Conservation (phyloP, 2,329 filamentous ascomycete genomes). For the Fusarium burgessii region DNA sequence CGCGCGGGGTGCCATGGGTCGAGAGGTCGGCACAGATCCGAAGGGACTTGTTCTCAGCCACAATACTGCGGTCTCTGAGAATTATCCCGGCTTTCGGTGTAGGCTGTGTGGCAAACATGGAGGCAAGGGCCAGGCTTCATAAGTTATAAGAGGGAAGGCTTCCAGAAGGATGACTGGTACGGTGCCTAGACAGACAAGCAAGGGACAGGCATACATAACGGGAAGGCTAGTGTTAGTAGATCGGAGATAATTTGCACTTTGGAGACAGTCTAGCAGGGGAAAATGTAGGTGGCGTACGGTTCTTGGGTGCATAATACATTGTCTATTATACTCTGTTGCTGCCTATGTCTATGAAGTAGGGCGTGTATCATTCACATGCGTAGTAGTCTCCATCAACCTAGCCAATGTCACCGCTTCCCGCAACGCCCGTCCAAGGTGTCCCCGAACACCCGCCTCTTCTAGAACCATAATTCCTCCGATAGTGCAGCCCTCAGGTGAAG, state of each 20-base stretch:
- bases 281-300: rapidly evolving
- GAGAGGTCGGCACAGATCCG: slow-evolving; percentile 41
- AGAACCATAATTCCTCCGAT: slow-evolving; percentile 70
- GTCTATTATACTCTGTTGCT: not conserved
- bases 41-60: slow-evolving; percentile 44
- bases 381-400: slow-evolving; percentile 53
- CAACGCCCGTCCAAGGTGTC: slow-evolving; percentile 55
- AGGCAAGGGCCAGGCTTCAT: slow-evolving; percentile 35
- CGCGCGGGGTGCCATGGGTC: slow-evolving; percentile 11
- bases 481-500: slow-evolving; percentile 70
- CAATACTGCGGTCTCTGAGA: slow-evolving; percentile 45
- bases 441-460: slow-evolving; percentile 67
- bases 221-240: not conserved
- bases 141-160: not conserved
- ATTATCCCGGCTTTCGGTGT: slow-evolving; percentile 51
- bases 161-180: rapidly evolving
- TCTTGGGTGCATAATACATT: not conserved
- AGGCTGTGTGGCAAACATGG: slow-evolving; percentile 47
- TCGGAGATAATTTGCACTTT: not conserved
- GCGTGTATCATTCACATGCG: slow-evolving; percentile 56
- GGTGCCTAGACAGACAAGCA: not conserved
- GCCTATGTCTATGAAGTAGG: slow-evolving; percentile 28
- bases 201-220: not conserved
- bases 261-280: not conserved
- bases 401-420: slow-evolving; percentile 62